Evolutionary conservation across 2,329 filamentous ascomycete genomes (phyloP), one percentile per base, ranked within the genome.

Genomic region (Orbilia javanica): DNA sequence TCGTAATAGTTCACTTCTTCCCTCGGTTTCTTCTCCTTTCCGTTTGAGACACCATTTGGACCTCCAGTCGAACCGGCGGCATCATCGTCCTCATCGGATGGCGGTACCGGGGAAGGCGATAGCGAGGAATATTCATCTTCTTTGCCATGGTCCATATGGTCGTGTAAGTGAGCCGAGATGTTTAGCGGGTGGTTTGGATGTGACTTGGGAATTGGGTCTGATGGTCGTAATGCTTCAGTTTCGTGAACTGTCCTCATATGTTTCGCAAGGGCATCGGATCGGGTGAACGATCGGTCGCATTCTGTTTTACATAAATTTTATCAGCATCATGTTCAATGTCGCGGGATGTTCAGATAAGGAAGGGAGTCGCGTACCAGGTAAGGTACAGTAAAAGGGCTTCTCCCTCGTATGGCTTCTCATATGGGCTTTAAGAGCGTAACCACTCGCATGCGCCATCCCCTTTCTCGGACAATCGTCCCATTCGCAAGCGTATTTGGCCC

Each of bases 171-270:
- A 44, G 83, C 81, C 66, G 81, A 84, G 79, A 85, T 84, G 65
- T 85, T 85, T 80, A 86, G 85, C 52, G 84, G 84, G 5, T 86
- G 83, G 80, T 86, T 84, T 34, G 85, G 84, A 82, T 86, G 83
- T 73, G 90, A 90, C 83, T 93, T 92, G 22, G 91, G 90, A 11
- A 93, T 89, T 1, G 91, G 90, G 83, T 94, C 90, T 15, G 89
- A 90, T 3, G 93, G 92, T n/a, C 93, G 90, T 22, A 97, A 87
- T 15, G 93, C 92, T 85, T 99, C 96, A 2, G 95, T 97, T 84
- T 99, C 96, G 86, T 99, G 96, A 42, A 99, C 94, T 15, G 96
- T 98, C 81, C 96, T 92, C 93, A 98, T 98, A 84, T 99, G 96
- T 84, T 99, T 99, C 1, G 95, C 94, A 0, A 99, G 88, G 11